Evolutionary conservation across 129 eudicot species (phyloP), one percentile per base, ranked within the genome.

Genomic region (Saposhnikovia divaricata): DNA sequence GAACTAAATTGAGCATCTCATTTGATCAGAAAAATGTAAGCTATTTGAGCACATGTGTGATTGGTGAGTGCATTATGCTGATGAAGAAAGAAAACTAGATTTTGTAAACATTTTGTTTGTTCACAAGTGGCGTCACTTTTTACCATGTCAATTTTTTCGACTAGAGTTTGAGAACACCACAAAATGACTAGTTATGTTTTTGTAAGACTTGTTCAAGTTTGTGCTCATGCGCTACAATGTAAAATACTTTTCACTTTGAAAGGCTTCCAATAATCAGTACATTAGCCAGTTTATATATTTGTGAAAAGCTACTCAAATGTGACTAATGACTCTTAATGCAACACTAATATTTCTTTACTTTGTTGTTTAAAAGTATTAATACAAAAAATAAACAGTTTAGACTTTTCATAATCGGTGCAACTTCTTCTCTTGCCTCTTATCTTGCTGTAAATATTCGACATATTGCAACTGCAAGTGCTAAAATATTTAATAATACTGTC

Each of bases 111-210:
- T 27, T 45, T 39, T 74, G n/a, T 27, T 73, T 13, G 21, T 28
- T 27, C 59, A 45, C 59, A 74, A 74, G 78, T 25, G 78, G 61
- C 59, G 6, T n/a, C 38, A 15, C 61, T 75, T 42, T 74, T 51
- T 45, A 28, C 21, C 8, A 3, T 74, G 25, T 44, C 53, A 42
- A 23, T 13, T 7, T 4, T 43, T 44, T 23, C 37, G 6, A 23
- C 76, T 72, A 72, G 51, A 72, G 37, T 11, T 44, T 73, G 5
- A 9, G 43, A 46, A 39, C 77, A 74, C 27, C 18, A 42, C 50
- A 23, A 74, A 34, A 45, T 45, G 77, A 42, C 39, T 45, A 4
- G 8, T 10, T 6, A 23, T 25, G 27, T 46, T 23, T 43, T 23
- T 11, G 39, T 43, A 44, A 0, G 11, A 12, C 78, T 44, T 13